These are phyloP conservation scores for Penicillium verrucosum DNA, from an alignment of 2,329 filamentous ascomycete genomes.

Conservation along the genomic window DNA sequence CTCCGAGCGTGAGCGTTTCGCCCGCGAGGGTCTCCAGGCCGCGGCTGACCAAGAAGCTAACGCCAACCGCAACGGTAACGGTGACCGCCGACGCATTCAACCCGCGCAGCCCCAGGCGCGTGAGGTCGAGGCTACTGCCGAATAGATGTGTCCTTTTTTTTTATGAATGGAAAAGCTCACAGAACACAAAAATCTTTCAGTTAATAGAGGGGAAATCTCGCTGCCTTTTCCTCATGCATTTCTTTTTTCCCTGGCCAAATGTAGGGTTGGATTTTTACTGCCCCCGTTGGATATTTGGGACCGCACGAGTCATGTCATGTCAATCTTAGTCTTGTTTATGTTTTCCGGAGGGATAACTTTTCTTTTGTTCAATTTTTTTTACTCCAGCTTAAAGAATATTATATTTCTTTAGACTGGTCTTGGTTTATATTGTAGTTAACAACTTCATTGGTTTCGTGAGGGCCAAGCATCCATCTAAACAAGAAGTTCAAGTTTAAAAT, in stretches of 20 bases:
- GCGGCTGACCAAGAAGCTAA: slow-evolving; percentile 36
- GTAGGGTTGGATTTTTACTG: slow-evolving; percentile 23
- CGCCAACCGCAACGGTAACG: slow-evolving; percentile 24
- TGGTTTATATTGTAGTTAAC: neutral
- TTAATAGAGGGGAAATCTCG: slow-evolving; percentile 24
- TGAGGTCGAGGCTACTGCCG: slow-evolving; percentile 37
- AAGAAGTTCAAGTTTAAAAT: neutral
- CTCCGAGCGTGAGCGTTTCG: slow-evolving; percentile 75
- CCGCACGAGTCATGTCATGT: slow-evolving; percentile 31
- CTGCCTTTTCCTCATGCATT: slow-evolving; percentile 21
- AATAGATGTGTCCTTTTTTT: slow-evolving; percentile 23
- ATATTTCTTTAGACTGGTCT: slow-evolving; percentile 11
- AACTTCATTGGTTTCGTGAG: neutral
- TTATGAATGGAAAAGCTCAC: slow-evolving; percentile 22
- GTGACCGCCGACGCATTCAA: slow-evolving; percentile 35
- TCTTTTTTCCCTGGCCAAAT: slow-evolving; percentile 22
- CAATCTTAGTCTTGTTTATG: slow-evolving; percentile 23
- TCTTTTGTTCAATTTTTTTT: slow-evolving; percentile 17
- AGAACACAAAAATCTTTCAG: slow-evolving; percentile 22
- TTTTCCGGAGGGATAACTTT: slow-evolving; percentile 19
- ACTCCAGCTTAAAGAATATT: slow-evolving; percentile 18
- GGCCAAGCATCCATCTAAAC: neutral
- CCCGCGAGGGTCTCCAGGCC: slow-evolving; percentile 66
- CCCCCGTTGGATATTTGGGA: slow-evolving; percentile 23
- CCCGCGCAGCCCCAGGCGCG: slow-evolving; percentile 17